These are phyloP conservation scores for Carpinus fangiana DNA, from an alignment of 306 rosid species.

Conservation along the genomic window DNA sequence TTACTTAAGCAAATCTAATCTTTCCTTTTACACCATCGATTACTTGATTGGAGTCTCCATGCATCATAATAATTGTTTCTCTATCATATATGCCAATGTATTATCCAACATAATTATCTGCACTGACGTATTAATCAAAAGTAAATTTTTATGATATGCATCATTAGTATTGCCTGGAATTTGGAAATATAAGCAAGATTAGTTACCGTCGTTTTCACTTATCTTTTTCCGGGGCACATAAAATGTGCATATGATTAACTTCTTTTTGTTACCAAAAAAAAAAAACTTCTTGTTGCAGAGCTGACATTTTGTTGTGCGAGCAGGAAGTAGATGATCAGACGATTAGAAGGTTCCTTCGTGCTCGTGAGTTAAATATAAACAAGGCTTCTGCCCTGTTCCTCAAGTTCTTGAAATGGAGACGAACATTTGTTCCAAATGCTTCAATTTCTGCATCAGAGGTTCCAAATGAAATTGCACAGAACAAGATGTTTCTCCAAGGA, in stretches of 20 bases:
- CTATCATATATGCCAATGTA: too few species aligned
- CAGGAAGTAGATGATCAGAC: constrained; percentile 61
- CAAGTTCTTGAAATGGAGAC: constrained; percentile 62
- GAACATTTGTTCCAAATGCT: constrained; percentile 47
- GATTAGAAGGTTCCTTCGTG: constrained; percentile 58
- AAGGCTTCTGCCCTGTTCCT: constrained; percentile 54
- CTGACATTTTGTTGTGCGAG: background rate
- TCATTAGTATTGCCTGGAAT: background rate
- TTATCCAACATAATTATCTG: background rate
- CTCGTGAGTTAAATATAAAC: constrained; percentile 53
- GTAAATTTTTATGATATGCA: background rate
- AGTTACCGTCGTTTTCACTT: background rate
- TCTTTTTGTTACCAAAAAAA: too few species aligned
- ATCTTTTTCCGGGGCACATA: background rate
- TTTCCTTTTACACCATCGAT: too few species aligned
- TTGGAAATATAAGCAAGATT: background rate
- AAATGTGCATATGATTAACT: background rate
- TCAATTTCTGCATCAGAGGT: constrained; percentile 43
- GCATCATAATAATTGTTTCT: background rate
- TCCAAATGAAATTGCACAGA: constrained; percentile 46
- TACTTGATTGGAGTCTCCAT: background rate
- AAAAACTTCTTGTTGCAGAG: background rate
- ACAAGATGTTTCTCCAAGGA: constrained; percentile 50
- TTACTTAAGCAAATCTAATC: too few species aligned
- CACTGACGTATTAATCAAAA: background rate